Evolutionary conservation across 257 asterid species (phyloP).

Genomic region (Fraxinus pennsylvanica): DNA sequence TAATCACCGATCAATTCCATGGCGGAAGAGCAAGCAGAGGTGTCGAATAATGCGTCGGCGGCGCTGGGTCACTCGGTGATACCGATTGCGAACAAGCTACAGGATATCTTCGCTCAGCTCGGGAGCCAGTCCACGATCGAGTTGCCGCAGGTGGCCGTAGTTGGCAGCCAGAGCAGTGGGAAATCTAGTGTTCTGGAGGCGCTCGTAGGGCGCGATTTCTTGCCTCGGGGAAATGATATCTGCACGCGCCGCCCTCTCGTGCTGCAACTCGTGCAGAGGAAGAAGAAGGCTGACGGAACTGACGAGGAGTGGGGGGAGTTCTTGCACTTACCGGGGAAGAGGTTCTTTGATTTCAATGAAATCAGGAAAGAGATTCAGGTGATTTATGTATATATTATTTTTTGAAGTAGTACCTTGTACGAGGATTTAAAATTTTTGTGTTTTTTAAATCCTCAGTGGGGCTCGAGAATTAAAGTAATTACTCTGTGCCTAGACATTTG

Average conservation of each 20-base stretch:
- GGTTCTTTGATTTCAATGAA: slow-evolving; percentile 38
- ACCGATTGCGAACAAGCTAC: slow-evolving; percentile 53
- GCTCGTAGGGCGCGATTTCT: slow-evolving; percentile 62
- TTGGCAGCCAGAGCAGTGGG: slow-evolving; percentile 67
- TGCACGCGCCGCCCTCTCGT: slow-evolving; percentile 62
- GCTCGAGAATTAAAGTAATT: neutral
- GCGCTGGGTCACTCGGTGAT: slow-evolving; percentile 52
- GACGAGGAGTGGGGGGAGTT: slow-evolving; percentile 63
- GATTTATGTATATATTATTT: neutral
- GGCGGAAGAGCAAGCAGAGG: slow-evolving; percentile 24
- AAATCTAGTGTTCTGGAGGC: slow-evolving; percentile 65
- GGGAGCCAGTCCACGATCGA: slow-evolving; percentile 48
- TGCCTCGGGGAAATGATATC: slow-evolving; percentile 55
- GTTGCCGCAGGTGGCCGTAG: slow-evolving; percentile 62
- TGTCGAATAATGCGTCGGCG: slow-evolving; percentile 24
- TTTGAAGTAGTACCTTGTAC: neutral
- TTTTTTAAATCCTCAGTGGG: neutral
- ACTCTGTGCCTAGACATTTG: neutral
- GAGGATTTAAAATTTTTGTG: neutral
- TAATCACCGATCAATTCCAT: neutral
- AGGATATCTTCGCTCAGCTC: slow-evolving; percentile 56
- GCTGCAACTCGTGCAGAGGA: slow-evolving; percentile 48
- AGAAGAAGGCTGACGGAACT: slow-evolving; percentile 29
- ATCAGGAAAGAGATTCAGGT: slow-evolving; percentile 56
- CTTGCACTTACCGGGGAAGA: slow-evolving; percentile 40